Conservation (phyloP, 768 basidiomycete species). For the Hericium coralloides region DNA sequence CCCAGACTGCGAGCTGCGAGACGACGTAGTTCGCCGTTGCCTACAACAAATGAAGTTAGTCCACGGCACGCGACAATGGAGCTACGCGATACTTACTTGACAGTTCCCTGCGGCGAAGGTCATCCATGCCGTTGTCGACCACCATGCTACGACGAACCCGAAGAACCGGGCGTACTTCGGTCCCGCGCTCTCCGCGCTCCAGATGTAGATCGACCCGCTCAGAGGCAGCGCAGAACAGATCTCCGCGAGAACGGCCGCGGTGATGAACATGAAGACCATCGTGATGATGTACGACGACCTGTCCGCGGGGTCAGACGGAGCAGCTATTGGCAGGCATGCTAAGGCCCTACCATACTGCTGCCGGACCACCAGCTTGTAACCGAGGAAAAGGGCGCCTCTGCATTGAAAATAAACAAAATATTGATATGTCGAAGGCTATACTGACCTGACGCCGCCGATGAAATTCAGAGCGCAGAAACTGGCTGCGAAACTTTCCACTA, state of each 20-base stretch:
- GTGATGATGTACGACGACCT: slow-evolving; percentile 85
- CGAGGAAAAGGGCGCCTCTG: slow-evolving; percentile 74
- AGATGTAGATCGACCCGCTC: slow-evolving; percentile 89
- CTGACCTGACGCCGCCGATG: slow-evolving; percentile 76
- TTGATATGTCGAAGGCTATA: background rate
- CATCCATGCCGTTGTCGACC: slow-evolving; percentile 95
- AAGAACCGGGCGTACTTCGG: slow-evolving; percentile 80
- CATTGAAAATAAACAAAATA: slow-evolving; percentile 1
- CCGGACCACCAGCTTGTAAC: slow-evolving; percentile 77
- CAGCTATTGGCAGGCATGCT: background rate
- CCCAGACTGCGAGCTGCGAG: slow-evolving; percentile 75
- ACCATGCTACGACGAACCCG: slow-evolving; percentile 89
- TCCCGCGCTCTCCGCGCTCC: slow-evolving; percentile 91
- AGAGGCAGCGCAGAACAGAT: slow-evolving; percentile 83
- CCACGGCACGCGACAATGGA: no score
- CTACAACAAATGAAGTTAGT: slow-evolving; percentile 27
- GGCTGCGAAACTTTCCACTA: slow-evolving; percentile 79
- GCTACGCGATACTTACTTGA: no score
- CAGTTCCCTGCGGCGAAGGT: slow-evolving; percentile 86
- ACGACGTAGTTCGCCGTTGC: slow-evolving; percentile 87
- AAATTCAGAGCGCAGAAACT: slow-evolving; percentile 89
- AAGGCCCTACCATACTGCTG: slow-evolving; percentile 60
- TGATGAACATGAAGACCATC: slow-evolving; percentile 81
- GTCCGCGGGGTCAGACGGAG: background rate
- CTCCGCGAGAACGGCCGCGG: slow-evolving; percentile 80